Evolutionary conservation across 208 protist species (phyloP).

Genomic region (Trypanosoma caninum): DNA sequence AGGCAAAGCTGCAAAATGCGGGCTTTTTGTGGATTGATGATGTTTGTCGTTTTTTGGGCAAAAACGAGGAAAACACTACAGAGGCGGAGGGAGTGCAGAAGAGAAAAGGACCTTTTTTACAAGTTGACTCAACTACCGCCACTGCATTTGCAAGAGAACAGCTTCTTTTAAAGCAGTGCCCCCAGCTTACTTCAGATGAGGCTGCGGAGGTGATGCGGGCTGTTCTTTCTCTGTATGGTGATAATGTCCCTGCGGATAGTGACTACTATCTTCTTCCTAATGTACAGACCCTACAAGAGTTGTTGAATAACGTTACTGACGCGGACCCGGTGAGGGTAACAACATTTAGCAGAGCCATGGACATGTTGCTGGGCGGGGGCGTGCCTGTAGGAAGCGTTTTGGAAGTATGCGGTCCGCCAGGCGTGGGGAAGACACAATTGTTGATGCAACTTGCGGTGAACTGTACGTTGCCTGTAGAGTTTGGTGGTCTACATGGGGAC

Average conservation of each 20-base stretch:
- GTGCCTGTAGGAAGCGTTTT: constrained; percentile 57
- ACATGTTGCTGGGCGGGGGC: constrained; percentile 74
- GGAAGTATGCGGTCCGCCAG: constrained; percentile 85
- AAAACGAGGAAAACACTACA: background rate
- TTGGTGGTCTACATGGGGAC: constrained; percentile 68
- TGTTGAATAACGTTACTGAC: constrained; percentile 1
- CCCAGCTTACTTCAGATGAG: constrained; percentile 15
- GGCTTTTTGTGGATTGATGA: constrained; percentile 56
- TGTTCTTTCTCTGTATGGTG: background rate
- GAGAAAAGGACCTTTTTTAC: background rate
- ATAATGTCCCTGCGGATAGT: background rate
- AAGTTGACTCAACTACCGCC: background rate
- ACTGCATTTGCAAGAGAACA: too few species aligned
- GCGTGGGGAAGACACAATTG: constrained; percentile 92
- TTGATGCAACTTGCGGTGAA: constrained; percentile 85
- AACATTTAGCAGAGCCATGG: constrained; percentile 71
- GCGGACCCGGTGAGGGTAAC: constrained; percentile 29
- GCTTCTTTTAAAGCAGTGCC: constrained; percentile 5
- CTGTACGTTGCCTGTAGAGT: constrained; percentile 47
- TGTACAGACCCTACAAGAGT: constrained; percentile 11
- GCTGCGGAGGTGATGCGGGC: constrained; percentile 17
- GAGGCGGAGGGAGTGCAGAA: background rate
- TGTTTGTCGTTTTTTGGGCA: constrained; percentile 7
- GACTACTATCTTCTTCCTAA: background rate
- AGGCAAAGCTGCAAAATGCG: constrained; percentile 70